Conservation (phyloP, 441 rosid species). For the Metrosideros polymorpha region DNA sequence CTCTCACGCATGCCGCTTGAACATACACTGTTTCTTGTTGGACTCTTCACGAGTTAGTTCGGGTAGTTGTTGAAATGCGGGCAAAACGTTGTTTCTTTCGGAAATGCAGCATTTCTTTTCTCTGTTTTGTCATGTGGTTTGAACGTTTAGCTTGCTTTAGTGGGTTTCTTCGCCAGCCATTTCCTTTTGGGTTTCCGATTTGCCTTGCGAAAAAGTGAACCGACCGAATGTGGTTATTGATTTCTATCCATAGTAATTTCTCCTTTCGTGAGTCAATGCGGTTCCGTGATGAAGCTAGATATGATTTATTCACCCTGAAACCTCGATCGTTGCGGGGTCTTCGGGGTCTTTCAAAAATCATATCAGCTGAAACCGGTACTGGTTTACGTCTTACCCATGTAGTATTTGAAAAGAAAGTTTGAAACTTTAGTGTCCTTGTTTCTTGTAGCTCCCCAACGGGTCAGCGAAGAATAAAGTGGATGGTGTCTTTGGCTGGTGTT, state of each 20-base stretch:
- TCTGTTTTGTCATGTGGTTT: background rate
- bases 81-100: background rate
- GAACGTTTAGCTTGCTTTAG: background rate
- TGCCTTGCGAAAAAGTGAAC: background rate
- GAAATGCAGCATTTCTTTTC: background rate
- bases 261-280: background rate
- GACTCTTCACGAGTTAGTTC: slow-evolving; percentile 17
- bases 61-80: slow-evolving; percentile 22
- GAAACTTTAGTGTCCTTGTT: background rate
- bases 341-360: background rate
- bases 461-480: background rate
- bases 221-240: background rate
- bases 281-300: background rate
- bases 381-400: background rate
- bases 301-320: background rate
- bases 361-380: background rate
- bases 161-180: background rate
- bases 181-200: background rate
- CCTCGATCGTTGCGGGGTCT: background rate
- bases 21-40: background rate
- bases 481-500: background rate
- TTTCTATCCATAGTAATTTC: background rate
- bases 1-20: background rate
- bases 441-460: background rate
- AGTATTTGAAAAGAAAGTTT: background rate